These are phyloP conservation scores for Tetrapisispora arboricola DNA, from an alignment of 805 yeast genomes.

Conservation along the genomic window DNA sequence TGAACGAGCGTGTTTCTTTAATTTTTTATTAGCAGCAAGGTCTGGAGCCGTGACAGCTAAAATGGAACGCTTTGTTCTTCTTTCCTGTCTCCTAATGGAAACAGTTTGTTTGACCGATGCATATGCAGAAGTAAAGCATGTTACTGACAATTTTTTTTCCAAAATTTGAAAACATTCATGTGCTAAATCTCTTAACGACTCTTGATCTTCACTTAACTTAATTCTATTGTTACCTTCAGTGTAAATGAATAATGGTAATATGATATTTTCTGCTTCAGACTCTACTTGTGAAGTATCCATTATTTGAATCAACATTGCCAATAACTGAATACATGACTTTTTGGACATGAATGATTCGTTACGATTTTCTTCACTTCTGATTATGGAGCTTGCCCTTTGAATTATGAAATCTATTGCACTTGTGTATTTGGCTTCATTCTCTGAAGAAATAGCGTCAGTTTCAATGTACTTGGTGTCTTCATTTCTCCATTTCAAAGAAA, in stretches of 20 bases:
- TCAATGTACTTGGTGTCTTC: conserved; percentile 31
- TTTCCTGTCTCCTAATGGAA: conserved; percentile 54
- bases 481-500: conserved; percentile 53
- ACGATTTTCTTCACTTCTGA: conserved; percentile 56
- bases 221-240: conserved; percentile 29
- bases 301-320: conserved; percentile 54
- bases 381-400: conserved; percentile 47
- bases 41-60: conserved; percentile 74
- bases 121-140: conserved; percentile 53
- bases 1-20: conserved; percentile 62
- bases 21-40: conserved; percentile 63
- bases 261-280: conserved; percentile 37
- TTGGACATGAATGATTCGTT: conserved; percentile 49
- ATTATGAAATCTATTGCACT: conserved; percentile 34
- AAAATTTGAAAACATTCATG: conserved; percentile 59
- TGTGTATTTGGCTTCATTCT: conserved; percentile 15
- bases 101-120: conserved; percentile 55
- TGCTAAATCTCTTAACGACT: conserved; percentile 44
- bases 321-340: conserved; percentile 55
- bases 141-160: conserved; percentile 59
- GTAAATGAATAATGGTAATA: conserved; percentile 46
- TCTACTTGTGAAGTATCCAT: conserved; percentile 34
- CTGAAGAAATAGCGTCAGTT: conserved; percentile 16
- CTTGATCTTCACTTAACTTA: conserved; percentile 32
- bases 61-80: conserved; percentile 66